These are phyloP conservation scores for Leishmania arabica DNA, from an alignment of 208 protist genomes.

Conservation along the genomic window DNA sequence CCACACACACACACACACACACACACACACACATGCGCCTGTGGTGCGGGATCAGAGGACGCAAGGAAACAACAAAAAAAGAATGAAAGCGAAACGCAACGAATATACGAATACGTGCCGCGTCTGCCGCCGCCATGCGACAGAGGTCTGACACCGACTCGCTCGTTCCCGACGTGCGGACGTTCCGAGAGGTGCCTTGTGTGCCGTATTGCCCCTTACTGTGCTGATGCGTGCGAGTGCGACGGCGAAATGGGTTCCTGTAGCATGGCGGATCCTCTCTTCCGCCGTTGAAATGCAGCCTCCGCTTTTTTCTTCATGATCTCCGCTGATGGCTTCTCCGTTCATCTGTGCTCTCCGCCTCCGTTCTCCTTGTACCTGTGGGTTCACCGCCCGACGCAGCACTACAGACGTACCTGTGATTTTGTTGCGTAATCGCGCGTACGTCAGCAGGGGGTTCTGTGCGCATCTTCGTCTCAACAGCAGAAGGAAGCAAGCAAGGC, in stretches of 20 bases:
- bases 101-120: not conserved
- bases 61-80: not conserved
- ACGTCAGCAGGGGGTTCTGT: not conserved
- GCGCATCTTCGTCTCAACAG: not conserved
- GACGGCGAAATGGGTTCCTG: not conserved
- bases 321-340: not conserved
- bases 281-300: not conserved
- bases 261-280: not conserved
- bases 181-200: not conserved
- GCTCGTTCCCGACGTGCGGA: not conserved
- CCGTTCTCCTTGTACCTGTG: not conserved
- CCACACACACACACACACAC: not conserved
- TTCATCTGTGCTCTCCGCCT: not conserved
- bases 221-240: not conserved
- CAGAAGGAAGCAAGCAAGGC: not conserved
- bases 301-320: not conserved
- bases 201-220: not conserved
- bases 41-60: not conserved
- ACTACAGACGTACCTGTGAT: not conserved
- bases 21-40: not conserved
- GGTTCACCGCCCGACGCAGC: not conserved
- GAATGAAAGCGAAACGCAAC: not conserved
- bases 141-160: not conserved
- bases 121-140: not conserved
- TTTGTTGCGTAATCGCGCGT: not conserved